phyloP scores from a whole-genome alignment of 768 basidiomycete species.

The Boletus sp. region DNA sequence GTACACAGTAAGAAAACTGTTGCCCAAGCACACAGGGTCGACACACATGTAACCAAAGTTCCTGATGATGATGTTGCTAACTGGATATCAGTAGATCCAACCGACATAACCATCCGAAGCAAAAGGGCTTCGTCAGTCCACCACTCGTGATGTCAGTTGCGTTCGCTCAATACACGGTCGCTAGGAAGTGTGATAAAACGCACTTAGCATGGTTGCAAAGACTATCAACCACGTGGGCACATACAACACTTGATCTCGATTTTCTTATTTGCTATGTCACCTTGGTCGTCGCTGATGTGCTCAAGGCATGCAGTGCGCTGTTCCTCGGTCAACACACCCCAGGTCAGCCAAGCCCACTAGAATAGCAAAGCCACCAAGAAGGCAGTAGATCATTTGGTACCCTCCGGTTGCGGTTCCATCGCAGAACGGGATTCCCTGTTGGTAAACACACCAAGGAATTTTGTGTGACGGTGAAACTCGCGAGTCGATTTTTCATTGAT shows the following conservation, averaged over 20 bases:
- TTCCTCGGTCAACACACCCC: constrained; percentile 33
- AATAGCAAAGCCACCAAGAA: constrained; percentile 39
- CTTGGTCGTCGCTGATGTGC: constrained; percentile 37
- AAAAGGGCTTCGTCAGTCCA: too few species aligned
- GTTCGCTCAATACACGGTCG: background rate
- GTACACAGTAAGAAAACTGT: background rate
- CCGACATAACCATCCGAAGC: background rate
- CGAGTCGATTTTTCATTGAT: background rate
- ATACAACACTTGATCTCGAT: constrained; percentile 10
- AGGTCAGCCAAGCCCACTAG: constrained; percentile 33
- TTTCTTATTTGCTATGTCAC: background rate
- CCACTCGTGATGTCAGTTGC: constrained; percentile 23
- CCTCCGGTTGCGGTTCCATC: constrained; percentile 12
- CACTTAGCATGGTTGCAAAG: constrained; percentile 20
- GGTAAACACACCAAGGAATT: background rate
- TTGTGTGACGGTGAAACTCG: background rate
- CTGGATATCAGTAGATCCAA: background rate
- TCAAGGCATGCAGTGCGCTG: constrained; percentile 37
- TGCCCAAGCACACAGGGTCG: background rate
- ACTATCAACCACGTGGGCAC: constrained; percentile 29
- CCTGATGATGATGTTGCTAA: constrained; percentile 22
- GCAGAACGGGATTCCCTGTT: constrained; percentile 32
- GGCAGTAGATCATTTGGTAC: constrained; percentile 29
- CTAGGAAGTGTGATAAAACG: background rate
- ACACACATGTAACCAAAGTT: constrained; percentile 22